These are phyloP conservation scores for Aureobasidium namibiae DNA, from an alignment of 2,329 filamentous ascomycete species.

Conservation along the genomic window DNA sequence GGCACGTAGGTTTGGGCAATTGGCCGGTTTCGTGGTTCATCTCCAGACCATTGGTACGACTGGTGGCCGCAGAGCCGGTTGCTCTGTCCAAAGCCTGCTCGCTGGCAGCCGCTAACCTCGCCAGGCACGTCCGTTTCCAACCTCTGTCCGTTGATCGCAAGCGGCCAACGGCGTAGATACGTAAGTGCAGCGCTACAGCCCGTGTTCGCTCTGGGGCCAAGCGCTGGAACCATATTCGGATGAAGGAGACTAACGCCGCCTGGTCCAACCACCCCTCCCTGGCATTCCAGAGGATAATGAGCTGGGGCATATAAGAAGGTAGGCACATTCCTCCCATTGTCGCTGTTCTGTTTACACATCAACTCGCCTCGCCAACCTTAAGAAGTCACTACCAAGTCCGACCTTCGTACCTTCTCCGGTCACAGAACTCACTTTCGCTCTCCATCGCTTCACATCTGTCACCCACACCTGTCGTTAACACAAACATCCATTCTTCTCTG, in stretches of 20 bases:
- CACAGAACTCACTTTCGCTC: slow-evolving; percentile 12
- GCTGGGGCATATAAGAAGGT: slow-evolving; percentile 5
- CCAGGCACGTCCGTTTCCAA: slow-evolving; percentile 8
- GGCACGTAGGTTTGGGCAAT: neutral
- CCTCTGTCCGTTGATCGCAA: slow-evolving; percentile 10
- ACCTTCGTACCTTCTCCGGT: slow-evolving; percentile 1
- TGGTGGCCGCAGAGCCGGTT: slow-evolving; percentile 5
- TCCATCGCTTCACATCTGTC: slow-evolving; percentile 8
- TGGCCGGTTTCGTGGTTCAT: slow-evolving; percentile 10
- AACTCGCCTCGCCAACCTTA: slow-evolving; percentile 1
- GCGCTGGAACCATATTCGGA: slow-evolving; percentile 7
- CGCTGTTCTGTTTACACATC: slow-evolving; percentile 9
- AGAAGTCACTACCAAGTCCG: neutral
- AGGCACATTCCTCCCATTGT: slow-evolving; percentile 9
- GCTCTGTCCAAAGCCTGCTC: neutral
- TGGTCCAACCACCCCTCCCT: slow-evolving; percentile 4
- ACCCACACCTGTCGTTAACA: slow-evolving; percentile 11
- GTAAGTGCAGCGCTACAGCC: slow-evolving; percentile 9
- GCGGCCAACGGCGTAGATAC: slow-evolving; percentile 7
- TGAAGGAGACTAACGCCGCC: slow-evolving; percentile 1
- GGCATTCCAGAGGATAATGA: slow-evolving; percentile 7
- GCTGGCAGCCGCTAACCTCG: neutral
- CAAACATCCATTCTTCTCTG: slow-evolving; percentile 1
- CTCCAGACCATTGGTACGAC: slow-evolving; percentile 7
- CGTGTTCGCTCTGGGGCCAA: slow-evolving; percentile 1